Evolutionary conservation across 2,329 filamentous ascomycete genomes (phyloP).

Genomic region (Colletotrichum sp.): DNA sequence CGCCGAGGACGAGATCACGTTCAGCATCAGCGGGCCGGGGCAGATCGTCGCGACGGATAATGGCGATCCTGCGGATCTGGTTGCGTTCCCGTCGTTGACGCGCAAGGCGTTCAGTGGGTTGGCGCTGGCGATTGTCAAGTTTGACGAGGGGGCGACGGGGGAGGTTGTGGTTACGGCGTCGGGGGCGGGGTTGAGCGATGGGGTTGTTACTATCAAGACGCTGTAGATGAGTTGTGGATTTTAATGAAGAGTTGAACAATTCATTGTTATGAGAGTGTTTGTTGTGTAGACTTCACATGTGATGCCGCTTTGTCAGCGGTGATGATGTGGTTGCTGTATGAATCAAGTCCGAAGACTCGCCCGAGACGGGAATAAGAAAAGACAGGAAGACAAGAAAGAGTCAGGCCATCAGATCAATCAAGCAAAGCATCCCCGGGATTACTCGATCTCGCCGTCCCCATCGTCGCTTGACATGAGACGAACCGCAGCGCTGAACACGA

Average conservation of each 20-base stretch:
- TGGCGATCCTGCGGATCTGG: slow-evolving; percentile 51
- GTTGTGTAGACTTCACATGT: background rate
- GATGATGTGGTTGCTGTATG: background rate
- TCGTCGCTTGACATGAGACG: background rate
- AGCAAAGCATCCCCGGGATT: background rate
- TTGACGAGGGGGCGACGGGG: slow-evolving; percentile 20
- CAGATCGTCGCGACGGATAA: slow-evolving; percentile 57
- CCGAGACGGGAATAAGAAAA: background rate
- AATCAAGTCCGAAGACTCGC: background rate
- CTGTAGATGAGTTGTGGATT: background rate
- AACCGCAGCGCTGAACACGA: background rate
- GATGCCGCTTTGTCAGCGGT: background rate
- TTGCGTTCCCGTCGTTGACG: slow-evolving; percentile 41
- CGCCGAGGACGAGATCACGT: slow-evolving; percentile 46
- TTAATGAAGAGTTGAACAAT: background rate
- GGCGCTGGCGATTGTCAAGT: slow-evolving; percentile 43
- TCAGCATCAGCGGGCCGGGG: slow-evolving; percentile 46
- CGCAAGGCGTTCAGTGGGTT: slow-evolving; percentile 46
- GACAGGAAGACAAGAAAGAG: too few species aligned
- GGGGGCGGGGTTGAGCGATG: background rate
- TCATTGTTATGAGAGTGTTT: background rate
- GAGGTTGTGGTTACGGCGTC: background rate
- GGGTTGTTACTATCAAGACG: background rate
- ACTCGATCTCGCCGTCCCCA: background rate
- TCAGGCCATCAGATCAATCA: background rate